Conservation (phyloP, 1,139 yeast species). For the Yarrowia galli region DNA sequence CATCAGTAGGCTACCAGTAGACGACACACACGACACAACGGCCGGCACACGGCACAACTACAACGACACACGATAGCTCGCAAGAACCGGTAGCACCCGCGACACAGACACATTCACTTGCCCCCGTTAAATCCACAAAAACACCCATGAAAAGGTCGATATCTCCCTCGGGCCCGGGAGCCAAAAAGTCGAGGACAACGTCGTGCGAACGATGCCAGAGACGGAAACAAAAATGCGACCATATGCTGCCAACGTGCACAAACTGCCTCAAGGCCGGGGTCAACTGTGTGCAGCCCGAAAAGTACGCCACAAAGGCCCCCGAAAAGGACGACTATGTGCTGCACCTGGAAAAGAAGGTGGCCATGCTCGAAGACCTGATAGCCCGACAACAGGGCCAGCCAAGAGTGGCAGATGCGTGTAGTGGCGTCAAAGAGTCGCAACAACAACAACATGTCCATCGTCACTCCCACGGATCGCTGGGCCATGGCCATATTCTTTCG, state of each 20-base stretch:
- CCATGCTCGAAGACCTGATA: conserved; percentile 54
- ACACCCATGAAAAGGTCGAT: conserved; percentile 33
- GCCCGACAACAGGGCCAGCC: conserved; percentile 33
- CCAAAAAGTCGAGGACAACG: conserved; percentile 45
- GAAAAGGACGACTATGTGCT: conserved; percentile 60
- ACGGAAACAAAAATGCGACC: conserved; percentile 57
- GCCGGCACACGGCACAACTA: no score
- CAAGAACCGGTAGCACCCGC: no score
- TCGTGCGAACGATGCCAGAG: conserved; percentile 46
- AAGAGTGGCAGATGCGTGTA: conserved; percentile 9
- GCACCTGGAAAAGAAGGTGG: conserved; percentile 60
- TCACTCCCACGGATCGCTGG: background rate
- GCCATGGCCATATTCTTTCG: conserved; percentile 7
- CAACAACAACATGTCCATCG: background rate
- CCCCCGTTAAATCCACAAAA: no score
- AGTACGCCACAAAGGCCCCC: conserved; percentile 49
- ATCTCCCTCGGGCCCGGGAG: conserved; percentile 24
- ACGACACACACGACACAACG: no score
- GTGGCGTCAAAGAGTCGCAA: conserved; percentile 4
- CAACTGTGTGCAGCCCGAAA: conserved; percentile 64
- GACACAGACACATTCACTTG: no score
- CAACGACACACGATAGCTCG: no score
- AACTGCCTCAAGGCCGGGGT: conserved; percentile 66
- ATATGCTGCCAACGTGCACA: conserved; percentile 65
- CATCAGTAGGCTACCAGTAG: background rate